Evolutionary conservation across 164 flowering plant species (phyloP).

Genomic region (Chimonanthus praecox): DNA sequence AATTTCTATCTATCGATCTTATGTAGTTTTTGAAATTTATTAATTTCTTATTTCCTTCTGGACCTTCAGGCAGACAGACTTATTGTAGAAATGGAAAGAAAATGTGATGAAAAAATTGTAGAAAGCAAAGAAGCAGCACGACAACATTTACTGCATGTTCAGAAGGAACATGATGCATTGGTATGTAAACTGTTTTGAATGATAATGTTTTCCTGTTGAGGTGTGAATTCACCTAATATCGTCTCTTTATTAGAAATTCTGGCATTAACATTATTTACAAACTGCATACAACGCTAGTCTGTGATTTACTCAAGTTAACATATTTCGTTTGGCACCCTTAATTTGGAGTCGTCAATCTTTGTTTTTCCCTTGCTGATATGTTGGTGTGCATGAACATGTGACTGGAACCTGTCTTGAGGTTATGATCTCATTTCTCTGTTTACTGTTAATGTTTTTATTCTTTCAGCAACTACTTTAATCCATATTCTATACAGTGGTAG

Average conservation of each 20-base stretch:
- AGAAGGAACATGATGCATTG: slow-evolving; percentile 71
- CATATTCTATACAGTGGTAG: no score
- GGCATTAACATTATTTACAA: background rate
- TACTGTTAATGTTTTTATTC: background rate
- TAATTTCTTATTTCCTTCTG: slow-evolving; percentile 11
- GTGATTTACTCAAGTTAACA: background rate
- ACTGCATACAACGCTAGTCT: background rate
- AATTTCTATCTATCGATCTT: background rate
- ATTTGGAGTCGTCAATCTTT: background rate
- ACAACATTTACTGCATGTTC: slow-evolving; percentile 37
- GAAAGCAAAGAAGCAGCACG: slow-evolving; percentile 64
- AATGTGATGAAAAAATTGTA: slow-evolving; percentile 49
- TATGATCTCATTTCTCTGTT: background rate
- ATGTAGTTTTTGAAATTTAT: slow-evolving; percentile 2
- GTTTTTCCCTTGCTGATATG: background rate
- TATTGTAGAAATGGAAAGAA: slow-evolving; percentile 50
- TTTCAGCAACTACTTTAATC: no score
- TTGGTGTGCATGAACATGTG: background rate
- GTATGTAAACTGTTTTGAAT: slow-evolving; percentile 25
- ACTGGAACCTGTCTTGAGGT: background rate
- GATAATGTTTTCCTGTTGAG: background rate
- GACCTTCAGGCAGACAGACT: slow-evolving; percentile 53
- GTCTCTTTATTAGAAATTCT: background rate
- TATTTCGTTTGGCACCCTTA: background rate
- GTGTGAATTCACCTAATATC: background rate